Evolutionary conservation across 306 rosid species (phyloP).

Genomic region (Malus asiatica): DNA sequence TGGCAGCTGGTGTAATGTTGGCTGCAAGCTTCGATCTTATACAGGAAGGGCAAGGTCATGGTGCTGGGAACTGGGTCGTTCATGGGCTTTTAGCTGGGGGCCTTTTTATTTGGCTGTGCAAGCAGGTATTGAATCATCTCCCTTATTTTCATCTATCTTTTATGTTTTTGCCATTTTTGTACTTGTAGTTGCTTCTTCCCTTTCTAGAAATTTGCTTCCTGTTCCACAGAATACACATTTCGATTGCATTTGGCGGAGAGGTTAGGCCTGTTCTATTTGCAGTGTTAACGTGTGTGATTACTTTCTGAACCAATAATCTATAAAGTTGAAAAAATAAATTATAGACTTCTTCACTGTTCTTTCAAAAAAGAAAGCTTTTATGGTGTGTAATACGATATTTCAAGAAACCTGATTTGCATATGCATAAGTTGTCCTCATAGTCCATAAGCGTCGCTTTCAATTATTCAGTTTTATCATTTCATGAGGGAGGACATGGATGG

Average conservation of each 20-base stretch:
- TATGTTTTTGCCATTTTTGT: neutral
- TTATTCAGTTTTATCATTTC: neutral
- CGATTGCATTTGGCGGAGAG: slow-evolving; percentile 4
- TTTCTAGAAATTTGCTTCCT: neutral
- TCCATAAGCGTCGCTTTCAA: neutral
- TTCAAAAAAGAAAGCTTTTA: neutral
- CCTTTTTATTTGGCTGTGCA: slow-evolving; percentile 85
- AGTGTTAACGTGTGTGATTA: neutral
- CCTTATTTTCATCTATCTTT: neutral
- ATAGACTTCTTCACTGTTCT: neutral
- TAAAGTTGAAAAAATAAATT: neutral
- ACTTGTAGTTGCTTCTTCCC: neutral
- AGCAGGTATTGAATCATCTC: slow-evolving; percentile 47
- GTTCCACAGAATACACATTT: neutral
- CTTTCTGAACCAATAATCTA: neutral
- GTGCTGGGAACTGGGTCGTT: slow-evolving; percentile 90
- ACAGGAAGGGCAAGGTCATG: slow-evolving; percentile 88
- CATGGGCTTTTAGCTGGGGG: slow-evolving; percentile 85
- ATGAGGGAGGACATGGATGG: neutral
- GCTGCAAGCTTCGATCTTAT: slow-evolving; percentile 95
- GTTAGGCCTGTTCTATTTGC: neutral
- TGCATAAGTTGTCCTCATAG: neutral
- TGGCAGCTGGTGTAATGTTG: slow-evolving; percentile 99
- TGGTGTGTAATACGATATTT: neutral
- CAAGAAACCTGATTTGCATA: neutral